phyloP scores from a whole-genome alignment of 2,329 filamentous ascomycete genomes.

The Tolypocladium album region DNA sequence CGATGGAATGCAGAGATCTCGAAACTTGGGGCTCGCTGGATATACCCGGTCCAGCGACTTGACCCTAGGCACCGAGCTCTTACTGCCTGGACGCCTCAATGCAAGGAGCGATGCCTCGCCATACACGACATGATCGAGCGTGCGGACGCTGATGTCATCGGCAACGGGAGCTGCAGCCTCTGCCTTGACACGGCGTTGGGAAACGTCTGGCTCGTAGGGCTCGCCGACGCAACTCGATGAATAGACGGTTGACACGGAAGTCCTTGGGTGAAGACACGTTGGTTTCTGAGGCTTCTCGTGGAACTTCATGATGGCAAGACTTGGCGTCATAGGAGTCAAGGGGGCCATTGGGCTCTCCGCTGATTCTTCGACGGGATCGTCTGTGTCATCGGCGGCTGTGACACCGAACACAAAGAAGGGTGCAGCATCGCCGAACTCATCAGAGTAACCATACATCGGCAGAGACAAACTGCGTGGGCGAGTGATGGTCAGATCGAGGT shows the following conservation, averaged over 20 bases:
- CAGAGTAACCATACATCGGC: constrained; percentile 33
- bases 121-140: constrained; percentile 25
- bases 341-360: constrained; percentile 5
- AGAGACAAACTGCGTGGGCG: constrained; percentile 39
- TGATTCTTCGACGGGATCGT: constrained; percentile 6
- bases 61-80: constrained; percentile 16
- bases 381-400: constrained; percentile 9
- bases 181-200: constrained; percentile 8
- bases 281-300: constrained; percentile 9
- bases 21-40: constrained; percentile 16
- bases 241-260: constrained; percentile 11
- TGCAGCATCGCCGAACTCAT: constrained; percentile 30
- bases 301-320: constrained; percentile 17
- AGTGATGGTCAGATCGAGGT: constrained; percentile 33
- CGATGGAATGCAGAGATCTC: constrained; percentile 18
- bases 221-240: constrained; percentile 25
- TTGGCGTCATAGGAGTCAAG: constrained; percentile 8
- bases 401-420: constrained; percentile 39
- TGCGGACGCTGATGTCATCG: constrained; percentile 21
- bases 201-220: constrained; percentile 11
- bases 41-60: constrained; percentile 27
- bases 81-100: constrained; percentile 16
- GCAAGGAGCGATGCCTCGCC: constrained; percentile 29
- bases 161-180: constrained; percentile 19
- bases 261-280: constrained; percentile 5